Evolutionary conservation across 2,329 filamentous ascomycete genomes (phyloP), one percentile per base, ranked within the genome.

Genomic region (Colletotrichum sp.): DNA sequence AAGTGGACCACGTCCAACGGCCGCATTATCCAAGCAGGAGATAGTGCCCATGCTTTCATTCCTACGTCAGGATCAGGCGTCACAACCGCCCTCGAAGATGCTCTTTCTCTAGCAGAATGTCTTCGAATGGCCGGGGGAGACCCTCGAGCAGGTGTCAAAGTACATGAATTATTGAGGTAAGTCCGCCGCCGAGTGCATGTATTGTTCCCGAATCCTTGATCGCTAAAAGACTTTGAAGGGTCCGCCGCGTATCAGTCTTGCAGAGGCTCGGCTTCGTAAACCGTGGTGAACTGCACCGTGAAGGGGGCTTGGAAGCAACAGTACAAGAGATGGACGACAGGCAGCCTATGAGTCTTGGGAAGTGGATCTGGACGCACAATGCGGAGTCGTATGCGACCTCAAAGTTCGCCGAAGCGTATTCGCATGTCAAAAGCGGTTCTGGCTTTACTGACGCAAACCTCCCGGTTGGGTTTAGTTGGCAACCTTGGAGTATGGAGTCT

Each of bases 21-120:
- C 5, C 71, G 77, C 9, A 72, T 80, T 32, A 48, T 80, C 13
- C 77, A 79, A 66, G 52, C 80, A 7, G 79, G 79, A 8, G 79
- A 80, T 65, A 65, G 67, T 9, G 79, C 79, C 13, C 79, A 80
- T 52, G 71, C 68, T 9, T 79, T 78, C 43, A 68, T 79, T 1
- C 79, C 79, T 1, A 74, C 77, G 2, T 79, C 78, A 12, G 75
- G 36, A 5, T 77, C 71, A 36, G 79, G 79, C 9, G 79, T 76
- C 4, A 79, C 77, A 2, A 73, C 75, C 28, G 78, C 78, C 5
- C 72, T 80, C 18, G 79, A 80, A 43, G 79, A 79, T 36, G 78
- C 74, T 7, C 32, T 77, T 12, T 77, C 75, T 10, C 63, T 79
- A 9, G 78, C 78, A 2, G 70, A 77, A 3, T 80, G 79, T 32